Evolutionary conservation across 176 grass and related monocot genomes (phyloP).

Genomic region (Guadua angustifolia): DNA sequence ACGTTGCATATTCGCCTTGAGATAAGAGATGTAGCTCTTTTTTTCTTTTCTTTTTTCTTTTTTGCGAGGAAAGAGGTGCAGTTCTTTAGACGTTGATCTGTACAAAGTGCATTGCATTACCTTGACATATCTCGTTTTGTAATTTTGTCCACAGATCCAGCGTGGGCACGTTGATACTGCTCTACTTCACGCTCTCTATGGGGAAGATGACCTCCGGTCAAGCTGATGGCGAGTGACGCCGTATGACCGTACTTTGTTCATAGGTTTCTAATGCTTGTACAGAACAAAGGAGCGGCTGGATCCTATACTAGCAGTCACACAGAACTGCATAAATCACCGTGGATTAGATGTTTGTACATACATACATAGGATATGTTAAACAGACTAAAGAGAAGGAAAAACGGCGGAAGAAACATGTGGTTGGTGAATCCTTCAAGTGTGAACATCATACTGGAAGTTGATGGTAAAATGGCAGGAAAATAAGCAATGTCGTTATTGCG

Average conservation of each 20-base stretch:
- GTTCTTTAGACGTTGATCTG: neutral
- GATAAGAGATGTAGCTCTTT: neutral
- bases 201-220: constrained; percentile 41
- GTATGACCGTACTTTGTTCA: neutral
- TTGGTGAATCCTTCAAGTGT: neutral
- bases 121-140: neutral
- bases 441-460: neutral
- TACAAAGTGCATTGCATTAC: neutral
- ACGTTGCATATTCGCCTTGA: neutral
- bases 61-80: neutral
- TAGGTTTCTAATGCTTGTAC: constrained; percentile 20
- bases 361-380: constrained; percentile 24
- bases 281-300: constrained; percentile 12
- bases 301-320: constrained; percentile 14
- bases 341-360: constrained; percentile 37
- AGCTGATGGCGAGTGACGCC: constrained; percentile 40
- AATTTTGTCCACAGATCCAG: constrained; percentile 54
- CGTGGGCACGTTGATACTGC: constrained; percentile 60
- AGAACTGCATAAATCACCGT: neutral
- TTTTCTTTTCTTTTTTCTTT: too few species aligned
- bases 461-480: neutral
- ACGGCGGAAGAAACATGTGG: neutral
- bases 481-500: neutral
- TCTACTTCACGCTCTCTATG: constrained; percentile 68
- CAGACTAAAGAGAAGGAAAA: neutral